Base-by-base conservation (phyloP, 2,329 filamentous ascomycete genomes). In the Venturia carpophila region DNA sequence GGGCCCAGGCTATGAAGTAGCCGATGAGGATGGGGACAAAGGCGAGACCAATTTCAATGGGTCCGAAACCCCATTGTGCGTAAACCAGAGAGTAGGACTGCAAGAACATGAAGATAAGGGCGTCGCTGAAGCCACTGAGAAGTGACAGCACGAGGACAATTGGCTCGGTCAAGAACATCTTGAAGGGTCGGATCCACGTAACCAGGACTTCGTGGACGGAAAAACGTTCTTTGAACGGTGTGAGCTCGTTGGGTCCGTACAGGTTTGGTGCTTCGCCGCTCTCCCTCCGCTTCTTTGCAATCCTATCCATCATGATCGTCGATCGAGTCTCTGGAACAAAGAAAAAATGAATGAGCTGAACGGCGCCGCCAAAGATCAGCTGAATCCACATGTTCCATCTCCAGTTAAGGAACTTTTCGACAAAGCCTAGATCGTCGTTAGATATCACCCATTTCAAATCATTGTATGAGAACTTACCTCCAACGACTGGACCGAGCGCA, bases 371-470 rank as follows among this genome's bases (percentile, higher is more conserved):
- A 66, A 94, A 88, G 70, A 93, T 91, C 68, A 94, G 83, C 75
- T 93, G 89, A 67, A 94, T 89, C 90, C 91, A 94, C 73, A 93
- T 92, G 64, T 82, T 85, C 88, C 88, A 92, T 21, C 81, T 70
- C 2, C 85, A 80, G 21, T 24, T 3, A 0, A 90, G 79, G 69
- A 84, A 85, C 41, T 83, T 75, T 73, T 92, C 84, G 24, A 87
- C 83, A 70, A 92, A 92, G 0, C 89, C 89, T 56, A 52, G 9
- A 21, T 52, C 47, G n/a, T 15, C 3, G 11, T 52, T 52, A 52
- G 21, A 27, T 5, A 39, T 34, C 19, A 42, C 1, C 5, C 37
- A 43, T 34, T 30, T n/a, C n/a, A 39, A 9, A 7, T 17, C 2
- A 17, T 4, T 19, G 60, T 17, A 10, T 5, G 43, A 39, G 27